phyloP scores from a whole-genome alignment of 2,329 filamentous ascomycete species.

The Exserohilum turcica region DNA sequence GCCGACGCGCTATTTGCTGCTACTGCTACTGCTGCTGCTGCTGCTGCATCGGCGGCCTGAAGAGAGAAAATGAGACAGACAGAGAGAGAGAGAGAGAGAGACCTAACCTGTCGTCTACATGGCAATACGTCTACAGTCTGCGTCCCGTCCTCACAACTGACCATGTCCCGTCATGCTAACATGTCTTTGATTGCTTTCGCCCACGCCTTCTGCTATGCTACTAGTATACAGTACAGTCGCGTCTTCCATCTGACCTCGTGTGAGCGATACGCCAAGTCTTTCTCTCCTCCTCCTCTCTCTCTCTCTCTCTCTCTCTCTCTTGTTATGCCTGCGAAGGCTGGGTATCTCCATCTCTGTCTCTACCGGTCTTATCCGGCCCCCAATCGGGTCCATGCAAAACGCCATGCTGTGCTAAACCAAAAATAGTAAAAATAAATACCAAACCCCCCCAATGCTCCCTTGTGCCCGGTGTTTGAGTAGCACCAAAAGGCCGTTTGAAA shows the following conservation, averaged over 20 bases:
- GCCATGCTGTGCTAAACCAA: constrained; percentile 39
- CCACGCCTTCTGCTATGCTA: background rate
- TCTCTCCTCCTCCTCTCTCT: constrained; percentile 13
- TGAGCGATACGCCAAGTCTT: constrained; percentile 29
- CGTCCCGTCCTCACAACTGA: no score
- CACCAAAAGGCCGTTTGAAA: constrained; percentile 13
- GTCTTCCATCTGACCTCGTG: constrained; percentile 30
- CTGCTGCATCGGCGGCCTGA: constrained; percentile 1
- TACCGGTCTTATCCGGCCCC: constrained; percentile 17
- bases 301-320: constrained; percentile 10
- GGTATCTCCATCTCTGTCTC: constrained; percentile 30
- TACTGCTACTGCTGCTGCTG: no score
- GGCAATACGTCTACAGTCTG: no score
- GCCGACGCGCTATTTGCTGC: constrained; percentile 12
- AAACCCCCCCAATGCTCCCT: background rate
- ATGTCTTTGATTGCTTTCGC: constrained; percentile 4
- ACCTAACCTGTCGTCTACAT: no score
- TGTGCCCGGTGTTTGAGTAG: no score
- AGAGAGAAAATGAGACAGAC: no score
- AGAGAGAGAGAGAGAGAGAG: no score
- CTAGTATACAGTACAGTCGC: background rate
- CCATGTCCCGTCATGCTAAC: background rate
- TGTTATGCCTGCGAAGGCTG: constrained; percentile 31
- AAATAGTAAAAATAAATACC: constrained; percentile 16
- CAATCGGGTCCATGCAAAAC: constrained; percentile 28